These are phyloP conservation scores for Ceratobasidium theobromae DNA, from an alignment of 1,284 basidiomycete genomes.

Conservation along the genomic window DNA sequence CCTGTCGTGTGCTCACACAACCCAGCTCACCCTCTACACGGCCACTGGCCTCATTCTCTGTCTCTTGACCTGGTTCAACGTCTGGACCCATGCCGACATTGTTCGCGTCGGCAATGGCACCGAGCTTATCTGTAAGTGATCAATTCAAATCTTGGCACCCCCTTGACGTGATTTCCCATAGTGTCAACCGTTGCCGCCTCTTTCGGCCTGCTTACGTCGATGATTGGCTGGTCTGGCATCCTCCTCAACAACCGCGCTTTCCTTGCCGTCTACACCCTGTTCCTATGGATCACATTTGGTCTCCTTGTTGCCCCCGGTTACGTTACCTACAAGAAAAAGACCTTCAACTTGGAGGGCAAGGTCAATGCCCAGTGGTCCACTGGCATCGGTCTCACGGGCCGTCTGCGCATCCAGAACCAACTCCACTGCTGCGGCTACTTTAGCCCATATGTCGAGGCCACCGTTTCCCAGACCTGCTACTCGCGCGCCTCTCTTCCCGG, in stretches of 20 bases:
- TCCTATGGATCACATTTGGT: constrained; percentile 65
- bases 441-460: constrained; percentile 67
- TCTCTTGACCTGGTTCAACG: constrained; percentile 66
- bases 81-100: constrained; percentile 60
- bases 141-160: not conserved
- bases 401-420: constrained; percentile 63
- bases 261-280: constrained; percentile 63
- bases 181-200: constrained; percentile 59
- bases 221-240: constrained; percentile 69
- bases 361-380: constrained; percentile 69
- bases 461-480: constrained; percentile 63
- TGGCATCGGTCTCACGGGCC: constrained; percentile 52
- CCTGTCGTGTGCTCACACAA: constrained; percentile 12
- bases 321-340: constrained; percentile 62
- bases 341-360: constrained; percentile 74
- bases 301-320: constrained; percentile 68
- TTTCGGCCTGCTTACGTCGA: constrained; percentile 55
- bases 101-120: constrained; percentile 60
- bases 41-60: constrained; percentile 56
- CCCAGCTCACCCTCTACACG: constrained; percentile 56
- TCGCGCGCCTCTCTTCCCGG: constrained; percentile 61
- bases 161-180: constrained; percentile 36
- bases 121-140: constrained; percentile 54
- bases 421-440: constrained; percentile 71
- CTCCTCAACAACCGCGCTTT: constrained; percentile 71